Evolutionary conservation across 192 early-diverging fungal species (phyloP).

Genomic region (Martensiomyces pterosporus): DNA sequence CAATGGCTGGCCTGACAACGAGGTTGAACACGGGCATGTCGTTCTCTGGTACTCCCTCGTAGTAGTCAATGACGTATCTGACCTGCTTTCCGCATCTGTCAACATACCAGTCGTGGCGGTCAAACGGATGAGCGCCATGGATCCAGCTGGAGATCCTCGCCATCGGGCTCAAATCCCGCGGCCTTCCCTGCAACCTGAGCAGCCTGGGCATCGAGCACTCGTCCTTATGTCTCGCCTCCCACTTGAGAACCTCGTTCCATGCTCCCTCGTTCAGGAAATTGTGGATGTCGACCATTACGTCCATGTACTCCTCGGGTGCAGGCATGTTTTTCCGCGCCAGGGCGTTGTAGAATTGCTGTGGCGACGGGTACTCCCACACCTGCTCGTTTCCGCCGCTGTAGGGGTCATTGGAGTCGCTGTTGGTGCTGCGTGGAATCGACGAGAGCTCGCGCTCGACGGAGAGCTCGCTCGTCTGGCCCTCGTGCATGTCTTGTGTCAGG

Average conservation of each 20-base stretch:
- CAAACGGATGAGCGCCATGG: slow-evolving; percentile 86
- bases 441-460: slow-evolving; percentile 78
- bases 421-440: slow-evolving; percentile 56
- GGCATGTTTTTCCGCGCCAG: slow-evolving; percentile 81
- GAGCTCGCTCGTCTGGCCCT: slow-evolving; percentile 64
- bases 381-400: slow-evolving; percentile 16
- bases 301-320: slow-evolving; percentile 76
- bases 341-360: slow-evolving; percentile 88
- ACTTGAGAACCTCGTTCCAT: slow-evolving; percentile 91
- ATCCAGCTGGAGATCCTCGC: slow-evolving; percentile 46
- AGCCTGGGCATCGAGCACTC: slow-evolving; percentile 65
- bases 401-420: not conserved
- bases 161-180: slow-evolving; percentile 71
- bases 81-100: slow-evolving; percentile 84
- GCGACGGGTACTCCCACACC: slow-evolving; percentile 85
- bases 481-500: slow-evolving; percentile 62
- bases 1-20: slow-evolving; percentile 92
- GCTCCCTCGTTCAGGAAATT: slow-evolving; percentile 96
- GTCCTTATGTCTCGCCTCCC: slow-evolving; percentile 61
- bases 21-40: slow-evolving; percentile 83
- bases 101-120: slow-evolving; percentile 96
- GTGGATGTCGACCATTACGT: slow-evolving; percentile 96
- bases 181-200: slow-evolving; percentile 80
- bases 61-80: slow-evolving; percentile 98
- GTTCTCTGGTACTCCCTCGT: slow-evolving; percentile 68